Conservation (phyloP, 2,329 filamentous ascomycete species). For the Penicillium verrucosum region DNA sequence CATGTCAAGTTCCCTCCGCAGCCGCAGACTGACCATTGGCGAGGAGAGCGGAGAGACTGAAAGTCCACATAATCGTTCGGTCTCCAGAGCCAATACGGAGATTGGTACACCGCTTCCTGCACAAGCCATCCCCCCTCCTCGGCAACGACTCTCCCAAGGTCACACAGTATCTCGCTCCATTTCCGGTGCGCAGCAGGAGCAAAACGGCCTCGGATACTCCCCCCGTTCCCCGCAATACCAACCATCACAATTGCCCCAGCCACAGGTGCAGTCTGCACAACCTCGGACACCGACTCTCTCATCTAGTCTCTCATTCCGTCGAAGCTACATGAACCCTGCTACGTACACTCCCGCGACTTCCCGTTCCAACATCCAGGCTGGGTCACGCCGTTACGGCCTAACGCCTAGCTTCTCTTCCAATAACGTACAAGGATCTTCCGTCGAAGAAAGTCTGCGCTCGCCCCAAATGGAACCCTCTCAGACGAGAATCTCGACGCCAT, state of each 20-base stretch:
- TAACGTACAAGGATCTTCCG: slow-evolving; percentile 15
- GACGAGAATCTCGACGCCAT: slow-evolving; percentile 35
- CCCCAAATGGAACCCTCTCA: slow-evolving; percentile 26
- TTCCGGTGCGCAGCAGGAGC: slow-evolving; percentile 25
- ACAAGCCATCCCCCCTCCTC: slow-evolving; percentile 30
- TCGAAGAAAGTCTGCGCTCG: slow-evolving; percentile 20
- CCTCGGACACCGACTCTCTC: slow-evolving; percentile 31
- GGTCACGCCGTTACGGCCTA: slow-evolving; percentile 40
- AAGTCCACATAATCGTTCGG: slow-evolving; percentile 34
- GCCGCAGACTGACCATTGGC: slow-evolving; percentile 37
- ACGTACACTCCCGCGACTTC: slow-evolving; percentile 37
- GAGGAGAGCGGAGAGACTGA: slow-evolving; percentile 34
- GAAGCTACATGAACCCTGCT: slow-evolving; percentile 34
- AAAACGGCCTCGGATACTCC: slow-evolving; percentile 16
- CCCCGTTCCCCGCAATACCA: slow-evolving; percentile 26
- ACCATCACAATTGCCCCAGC: slow-evolving; percentile 19
- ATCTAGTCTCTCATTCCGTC: slow-evolving; percentile 36
- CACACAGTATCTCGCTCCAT: slow-evolving; percentile 26
- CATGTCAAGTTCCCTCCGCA: slow-evolving; percentile 39
- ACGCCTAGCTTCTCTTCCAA: slow-evolving; percentile 21
- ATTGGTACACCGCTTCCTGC: slow-evolving; percentile 29
- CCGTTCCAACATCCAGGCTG: slow-evolving; percentile 41
- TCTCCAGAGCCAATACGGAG: slow-evolving; percentile 46
- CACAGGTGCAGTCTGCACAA: slow-evolving; percentile 10
- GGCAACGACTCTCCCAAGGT: slow-evolving; percentile 34